Base-by-base conservation (phyloP, 2,329 filamentous ascomycete species). In the Passalora sequoiae region DNA sequence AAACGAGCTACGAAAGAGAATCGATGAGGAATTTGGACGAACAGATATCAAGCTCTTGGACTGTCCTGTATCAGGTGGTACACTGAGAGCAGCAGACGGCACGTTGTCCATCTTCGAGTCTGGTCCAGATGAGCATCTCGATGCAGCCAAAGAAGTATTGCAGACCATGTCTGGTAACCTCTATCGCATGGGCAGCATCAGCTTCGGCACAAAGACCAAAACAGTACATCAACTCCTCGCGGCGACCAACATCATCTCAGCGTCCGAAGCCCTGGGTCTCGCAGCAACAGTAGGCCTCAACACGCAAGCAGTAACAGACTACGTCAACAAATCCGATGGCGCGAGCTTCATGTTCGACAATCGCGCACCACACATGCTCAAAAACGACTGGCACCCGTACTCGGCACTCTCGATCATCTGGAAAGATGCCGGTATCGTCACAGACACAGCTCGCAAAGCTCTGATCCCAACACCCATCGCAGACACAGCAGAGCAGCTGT, bases 91-190 rank as follows among this genome's bases (percentile, higher is more conserved):
- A 1, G 82, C 81, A 0, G 76, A 83, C 37, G 84, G 84, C 3
- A 86, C 83, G 0, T 67, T 89, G 30, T 84, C 82, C 5, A 88
- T 89, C 59, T 86, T 89, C 77, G 82, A 82, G 0, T 82, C 74
- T 0, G 68, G 75, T 0, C 71, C 76, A 1, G 71, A 69, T 2
- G 77, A 78, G 4, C 51, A 63, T 20, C 65, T 87, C 2, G 68
- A 72, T 24, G 75, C 74, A 44, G 81, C 74, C 0, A 71, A 70
- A 16, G 73, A 71, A 36, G 64, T 88, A 1, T 70, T 89, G 2
- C 69, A 78, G 40, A 75, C 76, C 53, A 77, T 89, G 70, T 77
- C 83, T 1, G 77, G 77, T 9, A 86, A 85, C 60, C 67, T 89
- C 7, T 76, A 74, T 55, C 65, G 69, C 13, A 71, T 78, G 6